Evolutionary conservation across 2,329 filamentous ascomycete species (phyloP).

Genomic region (Arthrobotrys pseudoclavata): DNA sequence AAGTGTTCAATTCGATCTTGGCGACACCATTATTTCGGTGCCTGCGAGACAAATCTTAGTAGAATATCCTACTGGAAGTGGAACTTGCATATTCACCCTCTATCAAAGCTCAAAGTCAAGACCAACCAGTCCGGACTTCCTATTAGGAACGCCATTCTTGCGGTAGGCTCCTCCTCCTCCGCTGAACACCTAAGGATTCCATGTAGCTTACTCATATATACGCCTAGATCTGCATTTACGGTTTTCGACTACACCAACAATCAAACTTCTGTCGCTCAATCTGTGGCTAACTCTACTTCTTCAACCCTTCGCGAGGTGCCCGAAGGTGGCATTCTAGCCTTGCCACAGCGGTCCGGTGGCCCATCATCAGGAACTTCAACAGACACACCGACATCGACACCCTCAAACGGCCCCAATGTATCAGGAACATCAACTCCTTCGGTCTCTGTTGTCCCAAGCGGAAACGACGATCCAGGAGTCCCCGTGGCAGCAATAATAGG

Average conservation of each 20-base stretch:
- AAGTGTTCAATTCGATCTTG: slow-evolving; percentile 45
- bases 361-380: slow-evolving; percentile 17
- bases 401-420: background rate
- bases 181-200: background rate
- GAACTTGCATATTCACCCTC: slow-evolving; percentile 43
- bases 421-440: background rate
- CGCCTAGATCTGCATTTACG: slow-evolving; percentile 44
- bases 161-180: background rate
- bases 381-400: background rate
- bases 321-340: slow-evolving; percentile 33
- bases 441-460: background rate
- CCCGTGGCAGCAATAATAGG: slow-evolving; percentile 41
- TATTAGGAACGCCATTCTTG: slow-evolving; percentile 51
- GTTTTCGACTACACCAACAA: slow-evolving; percentile 58
- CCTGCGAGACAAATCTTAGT: slow-evolving; percentile 32
- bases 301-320: slow-evolving; percentile 48
- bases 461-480: background rate
- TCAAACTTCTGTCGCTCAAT: slow-evolving; percentile 40
- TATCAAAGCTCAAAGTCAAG: slow-evolving; percentile 37
- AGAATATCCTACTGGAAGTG: slow-evolving; percentile 55
- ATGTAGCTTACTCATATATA: background rate
- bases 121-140: slow-evolving; percentile 18
- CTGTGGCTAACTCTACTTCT: slow-evolving; percentile 42
- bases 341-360: slow-evolving; percentile 19
- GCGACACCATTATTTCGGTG: slow-evolving; percentile 30